These are phyloP conservation scores for Schizochytrium sp. DNA, from an alignment of 108 stramenopile species.

Conservation along the genomic window DNA sequence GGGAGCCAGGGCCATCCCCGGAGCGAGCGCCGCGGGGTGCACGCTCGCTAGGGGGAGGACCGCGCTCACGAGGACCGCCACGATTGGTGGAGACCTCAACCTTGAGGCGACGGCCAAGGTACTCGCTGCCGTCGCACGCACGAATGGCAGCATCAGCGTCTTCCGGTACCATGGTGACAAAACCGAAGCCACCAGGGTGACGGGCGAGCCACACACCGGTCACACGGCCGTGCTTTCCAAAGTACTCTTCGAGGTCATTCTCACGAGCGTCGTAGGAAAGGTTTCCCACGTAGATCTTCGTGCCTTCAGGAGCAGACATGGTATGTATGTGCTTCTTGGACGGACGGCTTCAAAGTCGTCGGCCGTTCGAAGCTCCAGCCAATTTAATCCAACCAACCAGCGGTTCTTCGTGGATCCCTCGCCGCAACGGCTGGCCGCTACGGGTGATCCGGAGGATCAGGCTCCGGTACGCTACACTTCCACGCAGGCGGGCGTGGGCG, in stretches of 20 bases:
- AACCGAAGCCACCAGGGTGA: conserved; percentile 88
- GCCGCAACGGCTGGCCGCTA: no score
- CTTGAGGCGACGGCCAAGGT: conserved; percentile 60
- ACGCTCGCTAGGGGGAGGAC: not conserved
- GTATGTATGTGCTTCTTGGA: not conserved
- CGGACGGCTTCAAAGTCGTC: no score
- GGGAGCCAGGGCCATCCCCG: conserved; percentile 13
- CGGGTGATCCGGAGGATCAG: no score
- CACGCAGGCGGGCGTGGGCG: no score
- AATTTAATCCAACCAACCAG: no score
- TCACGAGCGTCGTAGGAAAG: conserved; percentile 92
- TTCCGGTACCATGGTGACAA: conserved; percentile 72
- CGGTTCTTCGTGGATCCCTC: no score
- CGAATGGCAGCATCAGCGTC: conserved; percentile 66
- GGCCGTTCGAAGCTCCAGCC: no score
- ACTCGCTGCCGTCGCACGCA: conserved; percentile 44
- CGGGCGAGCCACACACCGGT: conserved; percentile 85
- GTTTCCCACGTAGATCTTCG: conserved; percentile 93
- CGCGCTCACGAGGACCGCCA: conserved; percentile 30
- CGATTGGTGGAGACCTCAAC: conserved; percentile 58
- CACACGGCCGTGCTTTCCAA: conserved; percentile 85
- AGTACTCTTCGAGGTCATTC: conserved; percentile 87
- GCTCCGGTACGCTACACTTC: no score
- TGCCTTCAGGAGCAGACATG: conserved; percentile 66
- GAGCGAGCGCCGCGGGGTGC: not conserved